phyloP scores from a whole-genome alignment of 1,284 basidiomycete genomes.

The Marasmius fiardii region DNA sequence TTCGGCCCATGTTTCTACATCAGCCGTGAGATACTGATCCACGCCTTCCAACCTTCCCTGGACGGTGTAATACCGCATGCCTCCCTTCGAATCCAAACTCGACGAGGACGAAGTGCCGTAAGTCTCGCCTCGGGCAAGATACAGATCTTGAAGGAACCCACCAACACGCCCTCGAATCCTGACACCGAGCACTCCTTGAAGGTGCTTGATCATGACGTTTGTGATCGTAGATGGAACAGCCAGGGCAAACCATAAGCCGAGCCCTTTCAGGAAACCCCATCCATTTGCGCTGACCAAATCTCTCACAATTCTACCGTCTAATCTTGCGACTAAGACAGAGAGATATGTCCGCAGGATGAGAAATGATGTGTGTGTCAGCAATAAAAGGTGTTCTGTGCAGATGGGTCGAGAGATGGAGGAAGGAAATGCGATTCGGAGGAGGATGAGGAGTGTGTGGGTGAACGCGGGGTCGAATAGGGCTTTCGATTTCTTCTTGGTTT shows the following conservation, averaged over 20 bases:
- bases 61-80: not conserved
- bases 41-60: conserved; percentile 50
- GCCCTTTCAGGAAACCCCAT: conserved; percentile 78
- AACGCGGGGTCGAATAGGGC: conserved; percentile 80
- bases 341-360: conserved; percentile 85
- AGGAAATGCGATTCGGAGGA: conserved; percentile 73
- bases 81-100: not conserved
- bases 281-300: conserved; percentile 84
- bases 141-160: conserved; percentile 91
- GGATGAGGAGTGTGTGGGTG: conserved; percentile 76
- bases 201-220: conserved; percentile 92
- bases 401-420: conserved; percentile 39
- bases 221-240: conserved; percentile 95
- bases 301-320: conserved; percentile 90
- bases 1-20: conserved; percentile 90
- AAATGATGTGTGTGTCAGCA: conserved; percentile 84
- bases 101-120: not conserved
- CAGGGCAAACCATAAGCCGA: conserved; percentile 88
- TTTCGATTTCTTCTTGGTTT: conserved; percentile 33
- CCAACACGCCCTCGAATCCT: conserved; percentile 86
- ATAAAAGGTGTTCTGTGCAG: conserved; percentile 76
- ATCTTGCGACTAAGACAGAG: conserved; percentile 82
- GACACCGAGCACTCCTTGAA: conserved; percentile 89
- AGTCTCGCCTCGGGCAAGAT: conserved; percentile 73
- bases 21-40: conserved; percentile 92